Evolutionary conservation across 2,329 filamentous ascomycete species (phyloP), one percentile per base, ranked within the genome.

Genomic region (Aspergillus japonicus): DNA sequence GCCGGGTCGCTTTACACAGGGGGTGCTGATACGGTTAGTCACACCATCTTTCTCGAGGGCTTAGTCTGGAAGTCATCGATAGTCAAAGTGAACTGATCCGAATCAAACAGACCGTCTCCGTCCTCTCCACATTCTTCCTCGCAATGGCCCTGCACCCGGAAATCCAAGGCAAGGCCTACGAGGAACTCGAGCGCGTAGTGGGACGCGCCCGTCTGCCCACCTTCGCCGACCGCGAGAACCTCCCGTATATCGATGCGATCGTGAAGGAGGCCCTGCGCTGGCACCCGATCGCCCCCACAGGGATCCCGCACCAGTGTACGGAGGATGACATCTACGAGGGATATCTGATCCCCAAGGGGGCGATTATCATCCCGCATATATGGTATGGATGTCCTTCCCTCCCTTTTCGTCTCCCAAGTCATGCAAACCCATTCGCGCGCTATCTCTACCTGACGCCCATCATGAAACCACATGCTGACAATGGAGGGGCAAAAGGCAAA

Each of bases 81-180:
- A n/a, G n/a, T 8, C 2, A 8, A 29, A 1, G 26, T 29, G 26
- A 29, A 29, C 26, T 29, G 26, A 29, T 2, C 26, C 26, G 5
- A 29, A 29, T 33, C 49, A 1, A 35, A 54, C n/a, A 80, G 78
- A 82, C 76, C 3, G 76, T 80, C 0, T 79, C 72, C 1, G 70
- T 77, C 0, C 62, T 81, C 3, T 64, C 69, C 31, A 68, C 64
- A 0, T 85, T 85, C 66, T 74, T 83, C 21, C 74, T 86, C 0
- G 83, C 82, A 0, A 85, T 85, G 69, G 78, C 75, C 16, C 73
- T 83, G n/a, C 81, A 80, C 33, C 80, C 80, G 0, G 77, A 80
- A 7, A 80, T 83, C 19, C 78, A 85, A 24, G 77, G 76, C 0
- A 84, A 83, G 62, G 80, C 80, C 0, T 78, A 83, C 33, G 71